phyloP scores from a whole-genome alignment of 1,284 basidiomycete genomes.

The Vanrija sp. region DNA sequence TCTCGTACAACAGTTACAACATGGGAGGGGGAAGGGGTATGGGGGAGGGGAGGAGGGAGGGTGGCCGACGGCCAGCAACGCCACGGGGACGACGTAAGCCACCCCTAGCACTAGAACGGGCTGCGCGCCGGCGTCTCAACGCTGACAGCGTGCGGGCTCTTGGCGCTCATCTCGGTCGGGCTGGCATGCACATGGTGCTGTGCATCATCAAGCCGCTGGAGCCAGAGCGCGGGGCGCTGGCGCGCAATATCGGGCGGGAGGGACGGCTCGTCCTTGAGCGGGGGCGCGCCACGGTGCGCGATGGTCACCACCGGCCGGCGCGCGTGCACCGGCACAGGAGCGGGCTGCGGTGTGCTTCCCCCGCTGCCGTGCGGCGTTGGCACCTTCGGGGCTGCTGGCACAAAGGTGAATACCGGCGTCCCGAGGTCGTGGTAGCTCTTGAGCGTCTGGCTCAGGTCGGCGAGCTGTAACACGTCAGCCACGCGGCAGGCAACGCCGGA shows the following conservation, averaged over 20 bases:
- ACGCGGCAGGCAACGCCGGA: too few species aligned
- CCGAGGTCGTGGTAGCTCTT: constrained; percentile 15
- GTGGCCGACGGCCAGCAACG: neutral
- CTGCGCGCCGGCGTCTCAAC: neutral
- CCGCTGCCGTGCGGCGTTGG: neutral
- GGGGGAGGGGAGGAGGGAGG: neutral
- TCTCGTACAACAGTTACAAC: neutral
- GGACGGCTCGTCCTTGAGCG: neutral
- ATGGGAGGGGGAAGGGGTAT: too few species aligned
- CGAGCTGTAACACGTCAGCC: constrained; percentile 11
- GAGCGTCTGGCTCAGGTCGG: constrained; percentile 7
- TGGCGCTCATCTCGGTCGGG: neutral
- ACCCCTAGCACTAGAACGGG: neutral
- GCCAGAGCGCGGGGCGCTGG: neutral
- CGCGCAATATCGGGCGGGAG: neutral
- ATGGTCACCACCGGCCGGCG: neutral
- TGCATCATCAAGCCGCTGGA: neutral
- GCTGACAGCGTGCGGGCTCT: too few species aligned
- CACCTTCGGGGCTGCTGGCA: neutral
- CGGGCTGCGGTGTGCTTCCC: too few species aligned
- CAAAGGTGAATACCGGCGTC: constrained; percentile 16
- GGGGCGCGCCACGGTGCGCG: neutral
- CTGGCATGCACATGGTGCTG: neutral
- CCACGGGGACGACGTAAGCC: neutral
- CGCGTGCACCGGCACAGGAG: neutral